Conservation (phyloP, 345 rosid genomes). For the Psidium guajava region DNA sequence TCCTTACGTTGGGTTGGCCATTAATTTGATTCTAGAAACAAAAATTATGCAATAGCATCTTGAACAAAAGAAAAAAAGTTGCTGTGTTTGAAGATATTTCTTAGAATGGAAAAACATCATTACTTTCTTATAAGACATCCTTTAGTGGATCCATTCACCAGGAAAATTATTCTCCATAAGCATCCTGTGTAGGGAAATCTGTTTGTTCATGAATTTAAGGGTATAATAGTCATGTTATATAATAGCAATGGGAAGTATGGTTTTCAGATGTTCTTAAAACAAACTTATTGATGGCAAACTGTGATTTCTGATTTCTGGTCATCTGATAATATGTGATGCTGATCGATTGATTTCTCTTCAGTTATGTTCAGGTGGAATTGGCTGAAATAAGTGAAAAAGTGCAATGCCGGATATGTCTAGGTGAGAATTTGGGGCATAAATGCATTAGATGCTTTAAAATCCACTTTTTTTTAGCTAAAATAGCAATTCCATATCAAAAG, state of each 20-base stretch:
- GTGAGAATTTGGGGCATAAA: constrained; percentile 11
- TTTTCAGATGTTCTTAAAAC: not conserved
- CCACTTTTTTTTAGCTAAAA: not conserved
- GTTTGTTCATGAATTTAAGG: not conserved
- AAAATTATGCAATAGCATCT: not conserved
- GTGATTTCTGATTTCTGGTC: not conserved
- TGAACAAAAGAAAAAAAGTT: not conserved
- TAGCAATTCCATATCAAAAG: not conserved
- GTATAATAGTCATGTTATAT: not conserved
- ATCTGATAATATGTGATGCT: not conserved
- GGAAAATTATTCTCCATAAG: not conserved
- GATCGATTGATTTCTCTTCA: not conserved
- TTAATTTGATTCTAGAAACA: not conserved
- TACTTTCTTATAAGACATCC: not conserved
- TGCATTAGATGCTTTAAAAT: not conserved
- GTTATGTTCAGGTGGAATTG: constrained; percentile 26
- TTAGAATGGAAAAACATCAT: not conserved
- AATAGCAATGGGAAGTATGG: not conserved
- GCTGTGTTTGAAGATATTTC: not conserved
- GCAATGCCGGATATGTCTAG: constrained; percentile 74
- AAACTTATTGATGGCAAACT: not conserved
- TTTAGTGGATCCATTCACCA: not conserved
- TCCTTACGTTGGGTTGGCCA: not conserved
- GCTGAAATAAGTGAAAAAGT: constrained; percentile 64
- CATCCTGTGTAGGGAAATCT: not conserved